Evolutionary conservation across 2,329 filamentous ascomycete genomes (phyloP).

Genomic region (Alternaria ventricosa): DNA sequence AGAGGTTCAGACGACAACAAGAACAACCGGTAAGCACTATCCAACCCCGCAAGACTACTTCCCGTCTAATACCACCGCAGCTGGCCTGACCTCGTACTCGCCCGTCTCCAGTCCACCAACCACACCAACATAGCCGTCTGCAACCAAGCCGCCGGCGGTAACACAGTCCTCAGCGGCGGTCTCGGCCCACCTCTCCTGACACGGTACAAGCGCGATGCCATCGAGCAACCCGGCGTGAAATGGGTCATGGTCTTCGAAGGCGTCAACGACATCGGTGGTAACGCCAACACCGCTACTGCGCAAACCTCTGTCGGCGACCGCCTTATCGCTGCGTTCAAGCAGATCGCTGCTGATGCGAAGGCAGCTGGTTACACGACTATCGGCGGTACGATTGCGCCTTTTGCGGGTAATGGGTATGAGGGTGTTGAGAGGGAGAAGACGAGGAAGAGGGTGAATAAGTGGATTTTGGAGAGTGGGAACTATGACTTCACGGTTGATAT

Average conservation of each 20-base stretch:
- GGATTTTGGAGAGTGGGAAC: conserved; percentile 62
- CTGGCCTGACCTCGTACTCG: conserved; percentile 45
- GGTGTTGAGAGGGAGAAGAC: conserved; percentile 62
- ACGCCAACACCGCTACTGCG: conserved; percentile 51
- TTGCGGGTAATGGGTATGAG: conserved; percentile 52
- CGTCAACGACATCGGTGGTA: conserved; percentile 68
- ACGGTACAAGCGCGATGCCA: conserved; percentile 68
- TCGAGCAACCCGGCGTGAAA: conserved; percentile 63
- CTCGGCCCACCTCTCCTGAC: conserved; percentile 67
- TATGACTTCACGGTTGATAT: conserved; percentile 70
- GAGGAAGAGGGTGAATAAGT: conserved; percentile 64
- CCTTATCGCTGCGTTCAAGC: conserved; percentile 63
- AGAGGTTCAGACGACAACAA: conserved; percentile 53
- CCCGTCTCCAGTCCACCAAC: conserved; percentile 53
- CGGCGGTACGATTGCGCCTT: conserved; percentile 71
- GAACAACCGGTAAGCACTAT: conserved; percentile 44
- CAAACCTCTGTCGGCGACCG: conserved; percentile 58
- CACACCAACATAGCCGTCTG: conserved; percentile 62
- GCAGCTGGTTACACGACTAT: conserved; percentile 55
- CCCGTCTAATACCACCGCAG: conserved; percentile 40
- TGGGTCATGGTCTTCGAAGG: conserved; percentile 73
- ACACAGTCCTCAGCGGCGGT: conserved; percentile 67
- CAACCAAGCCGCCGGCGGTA: conserved; percentile 73
- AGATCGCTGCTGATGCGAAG: conserved; percentile 59
- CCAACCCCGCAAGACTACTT: not conserved